Evolutionary conservation across 345 rosid genomes (phyloP), one percentile per base, ranked within the genome.

Genomic region (Reutealis trisperma): DNA sequence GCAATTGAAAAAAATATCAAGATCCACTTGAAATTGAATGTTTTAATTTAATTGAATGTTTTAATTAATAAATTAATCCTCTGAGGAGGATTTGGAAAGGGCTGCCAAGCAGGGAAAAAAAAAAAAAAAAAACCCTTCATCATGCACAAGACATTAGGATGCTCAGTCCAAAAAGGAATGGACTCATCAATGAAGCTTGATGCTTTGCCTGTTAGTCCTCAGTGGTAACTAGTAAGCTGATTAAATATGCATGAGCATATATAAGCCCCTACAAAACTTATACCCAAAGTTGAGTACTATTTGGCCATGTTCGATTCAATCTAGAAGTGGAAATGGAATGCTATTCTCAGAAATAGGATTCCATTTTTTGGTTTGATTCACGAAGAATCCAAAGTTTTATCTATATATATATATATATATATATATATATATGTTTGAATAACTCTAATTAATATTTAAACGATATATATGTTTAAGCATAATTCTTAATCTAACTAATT

Each of bases 1-100:
- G 21, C 76, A 73, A 49, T 32, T 30, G 25, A 44, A 74, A 22
- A 49, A 27, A 47, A 30, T 59, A 37, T 55, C 74, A 24, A 37
- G 3, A 30, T 63, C 57, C 42, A 34, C 16, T 2, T 16, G 8
- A 18, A 16, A 22, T 14, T 21, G 19, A 58, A 41, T 3, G 2
- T 71, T 57, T 44, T 58, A 54, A n/a, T 16, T 24, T n/a, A 16
- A 22, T 14, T 21, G 19, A 58, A 41, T 3, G 2, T 71, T 57
- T 44, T 58, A 54, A n/a, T 16, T 24, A 42, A 19, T 47, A 71
- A 55, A 37, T 42, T 7, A 24, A 45, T 58, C 24, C 54, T 42
- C 32, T 27, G n/a, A 22, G 3, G 24, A 55, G 10, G n/a, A 69
- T 25, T 27, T 0, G 18, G 8, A 37, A 1, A 47, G 44, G 24